Evolutionary conservation across 192 early-diverging fungal genomes (phyloP), one percentile per base, ranked within the genome.

Genomic region (Coemansia sp.): DNA sequence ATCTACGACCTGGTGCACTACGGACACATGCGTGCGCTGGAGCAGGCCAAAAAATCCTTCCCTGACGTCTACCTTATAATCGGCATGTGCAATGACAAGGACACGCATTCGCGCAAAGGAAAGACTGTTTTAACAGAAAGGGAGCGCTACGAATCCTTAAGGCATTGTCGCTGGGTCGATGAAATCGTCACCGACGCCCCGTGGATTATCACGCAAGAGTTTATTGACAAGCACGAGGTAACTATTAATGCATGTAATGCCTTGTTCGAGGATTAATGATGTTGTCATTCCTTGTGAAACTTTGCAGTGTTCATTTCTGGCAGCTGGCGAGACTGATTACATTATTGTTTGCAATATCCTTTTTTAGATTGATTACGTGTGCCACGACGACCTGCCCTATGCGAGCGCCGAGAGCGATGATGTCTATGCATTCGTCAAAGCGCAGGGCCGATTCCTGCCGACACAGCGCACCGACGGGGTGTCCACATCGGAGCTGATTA

Each of bases 1-100:
- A 93, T 94, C 53, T 94, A 89, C 74, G 91, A 93, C 76, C 67
- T 92, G 68, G 89, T 93, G 63, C 91, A 94, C 71, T 90, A 90
- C 61, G 93, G 93, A 2, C 91, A 94, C 59, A 88, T 89, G 66
- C 85, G 86, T 49, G 87, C 90, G 37, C 75, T 94, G 39, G 89
- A 93, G 70, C 91, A 94, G 72, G 93, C 93, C 7, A 94, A 94
- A 61, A 90, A 89, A 59, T 77, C 87, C 10, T 87, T 94, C 53
- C 87, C 89, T 1, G 84, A 90, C 62, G 90, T 92, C 9, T 84
- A 90, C 46, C 72, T 94, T 68, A 59, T 94, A 18, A 91, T 94
- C 34, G 91, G 91, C 57, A 90, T 88, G 30, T 91, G 87, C 78
- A 87, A 85, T 59, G 92, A 94, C 74, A 49, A 49, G 7, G 87